Conservation (phyloP, 2,329 filamentous ascomycete genomes). For the Scedosporium apiospermum region DNA sequence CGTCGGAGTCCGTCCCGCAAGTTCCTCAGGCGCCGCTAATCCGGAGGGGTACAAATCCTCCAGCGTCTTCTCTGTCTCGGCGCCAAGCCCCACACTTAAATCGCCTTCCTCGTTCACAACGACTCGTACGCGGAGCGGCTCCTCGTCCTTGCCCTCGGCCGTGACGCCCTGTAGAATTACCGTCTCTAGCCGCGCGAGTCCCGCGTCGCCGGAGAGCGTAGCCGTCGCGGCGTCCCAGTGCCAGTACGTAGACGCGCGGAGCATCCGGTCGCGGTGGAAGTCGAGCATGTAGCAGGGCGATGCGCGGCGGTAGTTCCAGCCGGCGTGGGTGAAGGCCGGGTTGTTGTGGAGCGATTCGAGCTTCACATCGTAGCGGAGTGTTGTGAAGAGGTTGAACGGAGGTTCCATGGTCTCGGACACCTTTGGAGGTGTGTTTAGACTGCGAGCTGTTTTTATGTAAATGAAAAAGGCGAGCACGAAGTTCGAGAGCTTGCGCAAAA, state of each 20-base stretch:
- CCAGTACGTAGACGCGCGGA: slow-evolving; percentile 52
- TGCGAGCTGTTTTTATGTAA: background rate
- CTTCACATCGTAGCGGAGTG: slow-evolving; percentile 59
- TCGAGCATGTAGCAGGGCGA: slow-evolving; percentile 72
- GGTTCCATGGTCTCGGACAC: slow-evolving; percentile 18
- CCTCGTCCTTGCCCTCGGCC: background rate
- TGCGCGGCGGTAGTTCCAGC: slow-evolving; percentile 39
- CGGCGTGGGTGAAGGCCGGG: slow-evolving; percentile 27
- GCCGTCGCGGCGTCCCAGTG: slow-evolving; percentile 38
- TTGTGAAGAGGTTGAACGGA: slow-evolving; percentile 57
- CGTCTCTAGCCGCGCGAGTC: slow-evolving; percentile 31
- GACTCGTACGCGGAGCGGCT: slow-evolving; percentile 35
- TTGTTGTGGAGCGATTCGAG: slow-evolving; percentile 36
- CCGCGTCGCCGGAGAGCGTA: slow-evolving; percentile 33
- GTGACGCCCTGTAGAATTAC: slow-evolving; percentile 19
- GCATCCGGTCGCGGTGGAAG: slow-evolving; percentile 68
- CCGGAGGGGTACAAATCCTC: slow-evolving; percentile 35
- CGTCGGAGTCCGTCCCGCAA: slow-evolving; percentile 12
- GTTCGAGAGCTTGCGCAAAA: too few relatives aligned
- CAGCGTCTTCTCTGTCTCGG: slow-evolving; percentile 30
- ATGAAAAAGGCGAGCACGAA: too few relatives aligned
- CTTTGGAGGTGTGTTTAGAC: background rate
- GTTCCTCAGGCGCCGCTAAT: slow-evolving; percentile 25
- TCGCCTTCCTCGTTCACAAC: slow-evolving; percentile 40
- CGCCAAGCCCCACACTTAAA: slow-evolving; percentile 31